These are phyloP conservation scores for Psilocybe sp. DNA, from an alignment of 768 basidiomycete genomes.

Conservation along the genomic window DNA sequence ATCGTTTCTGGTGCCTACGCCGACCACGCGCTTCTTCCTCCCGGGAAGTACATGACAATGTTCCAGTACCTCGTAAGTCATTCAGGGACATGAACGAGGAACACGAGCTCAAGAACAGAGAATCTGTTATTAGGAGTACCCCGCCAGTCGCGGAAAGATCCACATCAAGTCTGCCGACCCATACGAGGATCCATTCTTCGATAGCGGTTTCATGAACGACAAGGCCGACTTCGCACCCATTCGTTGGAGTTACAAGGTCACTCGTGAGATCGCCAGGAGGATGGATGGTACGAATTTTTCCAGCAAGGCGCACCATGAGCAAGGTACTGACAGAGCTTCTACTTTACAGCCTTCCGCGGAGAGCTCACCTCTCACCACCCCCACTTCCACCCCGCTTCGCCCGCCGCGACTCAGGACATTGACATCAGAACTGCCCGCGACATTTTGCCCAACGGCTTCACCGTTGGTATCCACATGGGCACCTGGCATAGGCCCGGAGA, in stretches of 20 bases:
- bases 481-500: conserved; percentile 60
- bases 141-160: conserved; percentile 73
- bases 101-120: neutral
- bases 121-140: conserved; percentile 53
- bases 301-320: neutral
- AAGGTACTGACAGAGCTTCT: too few relatives aligned
- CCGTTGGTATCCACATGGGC: conserved; percentile 74
- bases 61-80: conserved; percentile 61
- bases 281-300: conserved; percentile 54
- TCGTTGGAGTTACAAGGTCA: conserved; percentile 78
- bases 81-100: neutral
- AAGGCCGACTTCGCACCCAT: conserved; percentile 76
- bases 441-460: conserved; percentile 56
- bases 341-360: conserved; percentile 56
- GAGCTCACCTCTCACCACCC: conserved; percentile 73
- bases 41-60: conserved; percentile 72
- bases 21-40: conserved; percentile 67
- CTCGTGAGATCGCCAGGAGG: conserved; percentile 65
- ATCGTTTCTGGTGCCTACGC: conserved; percentile 67
- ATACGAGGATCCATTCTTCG: conserved; percentile 62
- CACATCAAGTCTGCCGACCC: conserved; percentile 61
- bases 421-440: conserved; percentile 68
- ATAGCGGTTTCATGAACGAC: conserved; percentile 78
- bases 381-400: conserved; percentile 66
- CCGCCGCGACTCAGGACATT: conserved; percentile 39